These are phyloP conservation scores for Salix purpurea DNA, from an alignment of 345 rosid species.

Conservation along the genomic window DNA sequence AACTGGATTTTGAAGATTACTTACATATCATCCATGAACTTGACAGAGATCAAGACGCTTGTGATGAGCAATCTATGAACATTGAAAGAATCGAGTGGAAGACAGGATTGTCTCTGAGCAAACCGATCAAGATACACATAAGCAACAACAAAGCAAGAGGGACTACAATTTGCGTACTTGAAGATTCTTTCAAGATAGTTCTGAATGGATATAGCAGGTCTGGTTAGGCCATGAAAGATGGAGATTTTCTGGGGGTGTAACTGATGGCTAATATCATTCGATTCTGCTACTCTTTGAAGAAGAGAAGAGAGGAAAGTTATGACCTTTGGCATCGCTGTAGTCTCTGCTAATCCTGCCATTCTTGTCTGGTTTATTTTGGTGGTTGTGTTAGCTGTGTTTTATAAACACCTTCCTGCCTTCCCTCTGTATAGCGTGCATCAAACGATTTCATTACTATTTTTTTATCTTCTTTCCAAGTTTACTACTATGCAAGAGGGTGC, in stretches of 20 bases:
- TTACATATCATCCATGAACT: conserved; percentile 85
- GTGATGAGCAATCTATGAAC: conserved; percentile 67
- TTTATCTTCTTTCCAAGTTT: neutral
- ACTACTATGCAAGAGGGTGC: no score
- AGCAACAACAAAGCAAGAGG: conserved; percentile 68
- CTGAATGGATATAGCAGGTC: conserved; percentile 56
- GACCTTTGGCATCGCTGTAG: conserved; percentile 41
- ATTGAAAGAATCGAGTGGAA: conserved; percentile 57
- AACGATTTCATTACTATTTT: neutral
- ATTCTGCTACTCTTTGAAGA: conserved; percentile 46
- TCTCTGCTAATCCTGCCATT: conserved; percentile 26
- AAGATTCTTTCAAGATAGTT: conserved; percentile 70
- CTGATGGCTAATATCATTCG: conserved; percentile 36
- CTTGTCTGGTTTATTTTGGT: conserved; percentile 2
- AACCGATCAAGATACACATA: conserved; percentile 71
- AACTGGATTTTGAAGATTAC: conserved; percentile 13
- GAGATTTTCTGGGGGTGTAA: conserved; percentile 41
- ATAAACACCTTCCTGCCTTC: conserved; percentile 9
- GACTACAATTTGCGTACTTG: conserved; percentile 66
- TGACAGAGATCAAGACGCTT: conserved; percentile 70
- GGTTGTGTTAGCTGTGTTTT: conserved; percentile 16
- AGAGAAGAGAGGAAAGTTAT: conserved; percentile 45
- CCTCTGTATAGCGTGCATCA: conserved; percentile 3
- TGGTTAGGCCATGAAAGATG: conserved; percentile 46
- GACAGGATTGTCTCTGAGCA: conserved; percentile 43